phyloP scores from a whole-genome alignment of 2,329 filamentous ascomycete species.

The Trichoderma guizhouense region DNA sequence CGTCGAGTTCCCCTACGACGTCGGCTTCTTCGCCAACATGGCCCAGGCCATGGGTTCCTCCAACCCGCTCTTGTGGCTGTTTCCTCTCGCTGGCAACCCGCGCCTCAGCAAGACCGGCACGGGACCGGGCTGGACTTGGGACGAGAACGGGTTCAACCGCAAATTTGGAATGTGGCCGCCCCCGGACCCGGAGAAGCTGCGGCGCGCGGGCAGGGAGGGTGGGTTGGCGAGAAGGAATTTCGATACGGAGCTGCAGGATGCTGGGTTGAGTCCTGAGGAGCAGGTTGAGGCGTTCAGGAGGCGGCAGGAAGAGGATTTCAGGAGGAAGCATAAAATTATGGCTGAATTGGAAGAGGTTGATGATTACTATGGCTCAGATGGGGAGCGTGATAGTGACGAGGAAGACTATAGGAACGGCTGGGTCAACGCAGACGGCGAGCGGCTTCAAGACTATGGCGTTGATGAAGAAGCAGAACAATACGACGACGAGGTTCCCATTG shows the following conservation, averaged over 20 bases:
- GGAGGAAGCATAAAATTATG: conserved; percentile 40
- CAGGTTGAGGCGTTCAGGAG: conserved; percentile 47
- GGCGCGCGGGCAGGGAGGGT: conserved; percentile 40
- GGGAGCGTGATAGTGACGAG: conserved; percentile 51
- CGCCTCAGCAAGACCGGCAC: conserved; percentile 36
- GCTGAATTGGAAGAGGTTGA: conserved; percentile 51
- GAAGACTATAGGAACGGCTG: conserved; percentile 49
- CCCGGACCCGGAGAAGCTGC: conserved; percentile 58
- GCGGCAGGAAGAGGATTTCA: conserved; percentile 48
- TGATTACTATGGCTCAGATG: conserved; percentile 54
- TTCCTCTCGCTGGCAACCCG: conserved; percentile 59
- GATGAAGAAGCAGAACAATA: conserved; percentile 65
- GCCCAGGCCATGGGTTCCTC: conserved; percentile 69
- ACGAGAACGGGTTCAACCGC: conserved; percentile 76
- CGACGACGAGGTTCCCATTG: conserved; percentile 65
- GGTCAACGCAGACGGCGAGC: conserved; percentile 73
- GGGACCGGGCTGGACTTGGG: conserved; percentile 58
- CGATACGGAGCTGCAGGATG: conserved; percentile 33
- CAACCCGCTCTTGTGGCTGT: conserved; percentile 66
- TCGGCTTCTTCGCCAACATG: conserved; percentile 72
- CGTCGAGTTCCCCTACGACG: conserved; percentile 79
- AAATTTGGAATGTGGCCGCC: conserved; percentile 60
- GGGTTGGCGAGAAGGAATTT: conserved; percentile 38
- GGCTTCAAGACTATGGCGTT: conserved; percentile 72
- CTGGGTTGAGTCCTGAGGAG: conserved; percentile 40